phyloP scores from a whole-genome alignment of 2,329 filamentous ascomycete genomes.

The Paraphoma chrysanthemicola region DNA sequence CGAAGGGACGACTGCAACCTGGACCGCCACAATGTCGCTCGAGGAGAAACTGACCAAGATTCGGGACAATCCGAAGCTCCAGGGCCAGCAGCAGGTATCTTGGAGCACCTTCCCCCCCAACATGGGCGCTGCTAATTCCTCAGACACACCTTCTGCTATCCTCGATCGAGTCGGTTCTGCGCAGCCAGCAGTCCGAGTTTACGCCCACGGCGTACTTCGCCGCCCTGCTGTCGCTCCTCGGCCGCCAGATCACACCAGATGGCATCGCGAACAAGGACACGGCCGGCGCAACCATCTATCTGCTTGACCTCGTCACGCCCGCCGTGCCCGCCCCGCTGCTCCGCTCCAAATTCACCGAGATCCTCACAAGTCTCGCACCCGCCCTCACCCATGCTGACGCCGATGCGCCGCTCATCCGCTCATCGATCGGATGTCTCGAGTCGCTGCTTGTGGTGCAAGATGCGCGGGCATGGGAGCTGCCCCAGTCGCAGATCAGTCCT shows the following conservation, averaged over 20 bases:
- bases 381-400: conserved; percentile 80
- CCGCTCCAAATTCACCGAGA: conserved; percentile 92
- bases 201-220: conserved; percentile 94
- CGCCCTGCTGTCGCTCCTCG: conserved; percentile 86
- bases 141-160: conserved; percentile 86
- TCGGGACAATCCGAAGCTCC: conserved; percentile 86
- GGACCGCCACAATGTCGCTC: conserved; percentile 60
- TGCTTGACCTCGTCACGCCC: conserved; percentile 90
- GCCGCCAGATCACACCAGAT: conserved; percentile 71
- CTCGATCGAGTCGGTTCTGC: conserved; percentile 90
- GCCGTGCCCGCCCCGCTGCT: conserved; percentile 85
- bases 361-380: conserved; percentile 84
- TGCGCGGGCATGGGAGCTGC: conserved; percentile 83
- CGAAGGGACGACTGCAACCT: too few relatives aligned
- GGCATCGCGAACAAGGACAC: conserved; percentile 81
- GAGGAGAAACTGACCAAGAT: conserved; percentile 97
- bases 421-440: conserved; percentile 92
- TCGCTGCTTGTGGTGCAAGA: conserved; percentile 92
- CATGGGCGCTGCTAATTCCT: conserved; percentile 17
- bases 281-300: conserved; percentile 86
- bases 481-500: conserved; percentile 82
- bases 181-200: conserved; percentile 81
- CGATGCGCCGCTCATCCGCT: conserved; percentile 83
- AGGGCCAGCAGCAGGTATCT: conserved; percentile 89
- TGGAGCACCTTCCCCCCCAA: conserved; percentile 10